Evolutionary conservation across 805 yeast species (phyloP), one percentile per base, ranked within the genome.

Genomic region (Lipomyces chichibuensis): DNA sequence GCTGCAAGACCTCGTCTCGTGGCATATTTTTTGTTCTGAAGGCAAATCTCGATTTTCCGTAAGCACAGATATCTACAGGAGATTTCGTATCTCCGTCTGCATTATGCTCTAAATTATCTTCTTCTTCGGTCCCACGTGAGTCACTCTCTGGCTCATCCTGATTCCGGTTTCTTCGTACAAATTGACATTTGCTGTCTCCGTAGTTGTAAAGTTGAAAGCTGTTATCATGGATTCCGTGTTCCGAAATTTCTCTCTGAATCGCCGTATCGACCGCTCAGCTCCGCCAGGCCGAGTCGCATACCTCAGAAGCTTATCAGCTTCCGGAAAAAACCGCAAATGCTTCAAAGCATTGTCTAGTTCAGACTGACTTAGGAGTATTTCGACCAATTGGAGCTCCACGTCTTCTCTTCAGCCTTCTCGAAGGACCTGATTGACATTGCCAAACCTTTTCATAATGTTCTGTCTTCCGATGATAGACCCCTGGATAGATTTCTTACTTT

Each of bases 401-500:
- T 51, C 54, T 11, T n/a, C 11, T 4, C n/a, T 0, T 9, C 13
- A 5, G n/a, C 27, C 54, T 14, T 11, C 54, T 51, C 27, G 27
- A 51, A 25, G 6, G 29, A 25, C 27, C 54, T 20, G 54, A 20
- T 51, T 51, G 54, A 11, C 54, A n/a, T 3, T 51, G 54, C 6
- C 29, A 11, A 51, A 51, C 29, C 54, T 2, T 27, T 51, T 51
- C 54, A 51, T 51, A n/a, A 23, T 27, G 54, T 51, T 51, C 29
- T 51, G 17, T 51, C 54, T 51, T 51, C 54, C 54, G 32, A n/a
- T 51, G 29, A 51, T 51, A 51, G 54, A 51, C 46, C 54, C 27
- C 32, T 20, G 2, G 27, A 51, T 51, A 20, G 54, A 51, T 27
- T 51, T 51, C 29, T 51, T 51, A 20, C 29, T 51, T 51, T 3